These are phyloP conservation scores for Spathaspora sp. DNA, from an alignment of 1,139 yeast species.

Conservation along the genomic window DNA sequence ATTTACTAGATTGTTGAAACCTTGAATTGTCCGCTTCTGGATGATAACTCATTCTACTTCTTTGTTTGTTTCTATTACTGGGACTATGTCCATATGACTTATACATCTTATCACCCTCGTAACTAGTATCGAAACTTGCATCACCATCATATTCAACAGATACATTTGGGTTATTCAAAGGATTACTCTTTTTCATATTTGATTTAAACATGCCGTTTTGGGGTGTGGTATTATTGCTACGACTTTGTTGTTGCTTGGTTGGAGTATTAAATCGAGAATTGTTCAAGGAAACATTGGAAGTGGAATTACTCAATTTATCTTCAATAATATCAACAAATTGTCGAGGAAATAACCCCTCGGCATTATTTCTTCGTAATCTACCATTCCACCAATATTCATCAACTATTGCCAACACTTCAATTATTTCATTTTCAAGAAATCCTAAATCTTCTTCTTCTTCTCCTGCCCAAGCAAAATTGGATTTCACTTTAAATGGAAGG, in stretches of 20 bases:
- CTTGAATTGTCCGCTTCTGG: slow-evolving; percentile 10
- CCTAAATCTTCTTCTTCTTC: slow-evolving; percentile 88
- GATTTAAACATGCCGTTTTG: slow-evolving; percentile 11
- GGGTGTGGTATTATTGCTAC: slow-evolving; percentile 19
- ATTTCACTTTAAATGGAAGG: slow-evolving; percentile 72
- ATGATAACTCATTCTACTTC: slow-evolving; percentile 17
- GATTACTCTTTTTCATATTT: slow-evolving; percentile 12
- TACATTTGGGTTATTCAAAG: slow-evolving; percentile 20
- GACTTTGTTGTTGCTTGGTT: slow-evolving; percentile 13
- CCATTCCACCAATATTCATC: slow-evolving; percentile 97
- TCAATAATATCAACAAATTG: slow-evolving; percentile 71
- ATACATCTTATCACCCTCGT: slow-evolving; percentile 16
- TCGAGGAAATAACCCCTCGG: slow-evolving; percentile 83
- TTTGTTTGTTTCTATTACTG: slow-evolving; percentile 19
- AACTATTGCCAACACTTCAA: slow-evolving; percentile 76
- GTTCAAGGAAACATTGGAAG: slow-evolving; percentile 17
- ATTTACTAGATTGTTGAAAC: not conserved
- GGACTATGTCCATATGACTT: slow-evolving; percentile 12
- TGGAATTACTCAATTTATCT: slow-evolving; percentile 12
- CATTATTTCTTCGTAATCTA: slow-evolving; percentile 70
- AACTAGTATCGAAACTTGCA: slow-evolving; percentile 27
- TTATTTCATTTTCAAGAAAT: slow-evolving; percentile 87
- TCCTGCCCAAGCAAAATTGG: slow-evolving; percentile 88
- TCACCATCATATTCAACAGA: slow-evolving; percentile 22
- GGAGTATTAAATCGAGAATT: slow-evolving; percentile 12